phyloP scores from a whole-genome alignment of 73 alveolate genomes.

The Paramecium bursaria region DNA sequence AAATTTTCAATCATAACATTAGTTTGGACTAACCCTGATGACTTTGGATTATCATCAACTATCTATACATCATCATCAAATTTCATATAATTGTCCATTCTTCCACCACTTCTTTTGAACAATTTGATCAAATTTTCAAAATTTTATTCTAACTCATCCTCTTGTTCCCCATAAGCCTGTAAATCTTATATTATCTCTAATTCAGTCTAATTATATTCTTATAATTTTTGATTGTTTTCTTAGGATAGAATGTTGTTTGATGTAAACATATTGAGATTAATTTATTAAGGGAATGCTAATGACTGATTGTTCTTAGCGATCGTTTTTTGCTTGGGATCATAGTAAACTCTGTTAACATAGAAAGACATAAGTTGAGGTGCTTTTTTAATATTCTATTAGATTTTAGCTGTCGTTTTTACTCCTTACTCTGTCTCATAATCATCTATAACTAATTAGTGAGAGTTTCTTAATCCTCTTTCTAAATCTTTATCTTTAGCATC shows the following conservation, averaged over 20 bases:
- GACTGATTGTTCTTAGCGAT: conserved; percentile 1
- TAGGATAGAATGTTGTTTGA: background rate
- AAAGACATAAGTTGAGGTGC: conserved; percentile 24
- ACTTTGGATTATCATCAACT: conserved; percentile 12
- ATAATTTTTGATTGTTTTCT: background rate
- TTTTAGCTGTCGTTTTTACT: conserved; percentile 43
- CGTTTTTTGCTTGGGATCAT: conserved; percentile 19
- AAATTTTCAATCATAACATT: background rate
- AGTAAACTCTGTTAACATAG: conserved; percentile 41
- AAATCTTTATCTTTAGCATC: conserved; percentile 42
- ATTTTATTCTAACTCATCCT: background rate
- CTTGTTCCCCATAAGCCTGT: background rate
- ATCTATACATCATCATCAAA: conserved; percentile 27
- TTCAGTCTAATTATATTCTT: background rate
- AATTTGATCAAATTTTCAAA: conserved; percentile 14
- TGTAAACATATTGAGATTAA: conserved; percentile 27
- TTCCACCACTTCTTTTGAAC: conserved; percentile 51
- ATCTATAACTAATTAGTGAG: conserved; percentile 5
- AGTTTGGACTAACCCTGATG: background rate
- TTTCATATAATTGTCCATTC: background rate
- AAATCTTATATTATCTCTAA: conserved; percentile 1
- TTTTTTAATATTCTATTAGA: conserved; percentile 2
- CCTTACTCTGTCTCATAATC: conserved; percentile 31
- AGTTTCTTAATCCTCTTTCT: conserved; percentile 12
- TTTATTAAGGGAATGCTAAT: background rate